phyloP scores from a whole-genome alignment of 495 filamentous ascomycete species.

The Hypoxylon perforatum region DNA sequence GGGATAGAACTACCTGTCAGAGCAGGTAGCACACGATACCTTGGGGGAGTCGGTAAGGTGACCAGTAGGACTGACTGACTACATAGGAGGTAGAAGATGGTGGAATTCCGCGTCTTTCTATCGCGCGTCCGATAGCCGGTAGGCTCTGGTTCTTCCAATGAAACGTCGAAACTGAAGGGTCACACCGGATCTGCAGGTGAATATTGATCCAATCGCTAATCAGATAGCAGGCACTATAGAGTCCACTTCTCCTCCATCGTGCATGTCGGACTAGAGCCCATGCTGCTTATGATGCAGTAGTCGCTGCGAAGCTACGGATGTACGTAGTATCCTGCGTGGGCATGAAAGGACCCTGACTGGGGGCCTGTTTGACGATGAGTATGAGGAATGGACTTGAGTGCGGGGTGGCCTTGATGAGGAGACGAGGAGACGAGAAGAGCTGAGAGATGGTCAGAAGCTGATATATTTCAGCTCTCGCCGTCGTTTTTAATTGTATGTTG shows the following conservation, averaged over 20 bases:
- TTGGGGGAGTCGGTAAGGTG: constrained; percentile 6
- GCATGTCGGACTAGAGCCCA: constrained; percentile 11
- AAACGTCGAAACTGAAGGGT: constrained; percentile 18
- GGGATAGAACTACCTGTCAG: constrained; percentile 23
- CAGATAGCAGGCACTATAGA: constrained; percentile 14
- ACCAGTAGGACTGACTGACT: too few species aligned
- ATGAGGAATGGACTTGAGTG: constrained; percentile 21
- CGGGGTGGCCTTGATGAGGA: too few species aligned
- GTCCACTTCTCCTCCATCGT: constrained; percentile 14
- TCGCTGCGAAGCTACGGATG: constrained; percentile 20
- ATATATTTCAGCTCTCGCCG: too few species aligned
- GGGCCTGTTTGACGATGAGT: constrained; percentile 22
- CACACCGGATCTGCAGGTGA: constrained; percentile 31
- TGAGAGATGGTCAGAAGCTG: not conserved
- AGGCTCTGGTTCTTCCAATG: constrained; percentile 27
- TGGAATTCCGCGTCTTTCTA: constrained; percentile 35
- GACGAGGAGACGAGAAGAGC: not conserved
- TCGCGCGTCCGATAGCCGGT: constrained; percentile 32
- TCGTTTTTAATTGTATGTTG: too few species aligned
- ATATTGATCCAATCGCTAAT: constrained; percentile 14
- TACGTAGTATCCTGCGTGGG: constrained; percentile 28
- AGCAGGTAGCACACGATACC: constrained; percentile 9
- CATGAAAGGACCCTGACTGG: constrained; percentile 28
- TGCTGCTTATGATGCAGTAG: constrained; percentile 28
- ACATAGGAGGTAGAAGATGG: constrained; percentile 32